These are phyloP conservation scores for Stereocaulon alpinum DNA, from an alignment of 495 filamentous ascomycete genomes.

Conservation along the genomic window DNA sequence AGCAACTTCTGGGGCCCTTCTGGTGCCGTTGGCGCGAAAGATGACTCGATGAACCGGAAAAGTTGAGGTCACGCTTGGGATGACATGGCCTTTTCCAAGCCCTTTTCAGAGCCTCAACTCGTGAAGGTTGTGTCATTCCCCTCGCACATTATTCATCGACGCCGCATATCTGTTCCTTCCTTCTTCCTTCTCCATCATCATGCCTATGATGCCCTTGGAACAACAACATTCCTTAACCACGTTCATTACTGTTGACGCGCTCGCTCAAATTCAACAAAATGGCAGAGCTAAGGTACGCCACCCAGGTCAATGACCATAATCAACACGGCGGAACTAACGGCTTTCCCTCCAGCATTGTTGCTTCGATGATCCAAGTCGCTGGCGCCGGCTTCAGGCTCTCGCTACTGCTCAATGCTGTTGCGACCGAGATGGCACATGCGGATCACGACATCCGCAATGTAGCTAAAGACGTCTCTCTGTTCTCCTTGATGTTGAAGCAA, in stretches of 20 bases:
- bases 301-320: background rate
- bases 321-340: slow-evolving; percentile 6
- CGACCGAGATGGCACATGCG: slow-evolving; percentile 33
- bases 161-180: background rate
- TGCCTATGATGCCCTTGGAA: background rate
- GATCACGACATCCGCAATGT: slow-evolving; percentile 38
- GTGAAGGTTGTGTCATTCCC: background rate
- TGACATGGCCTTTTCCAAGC: background rate
- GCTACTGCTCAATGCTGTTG: slow-evolving; percentile 35
- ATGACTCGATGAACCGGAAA: background rate
- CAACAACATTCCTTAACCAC: background rate
- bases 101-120: background rate
- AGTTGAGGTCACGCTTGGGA: background rate
- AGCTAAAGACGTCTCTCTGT: slow-evolving; percentile 37
- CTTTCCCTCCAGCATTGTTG: slow-evolving; percentile 16
- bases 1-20: background rate
- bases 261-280: background rate
- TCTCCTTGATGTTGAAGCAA: slow-evolving; percentile 36
- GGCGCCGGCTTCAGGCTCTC: slow-evolving; percentile 37
- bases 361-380: slow-evolving; percentile 30
- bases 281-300: slow-evolving; percentile 12
- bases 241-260: background rate
- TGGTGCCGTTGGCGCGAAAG: background rate
- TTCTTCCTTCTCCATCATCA: background rate
- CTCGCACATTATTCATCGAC: background rate